Percentiles rank a stretch among this genome's conserved stretches.
Evolutionary conservation across 2,329 filamentous ascomycete species (phyloP).

Genomic region (Chrysoporthe austroafricana): DNA sequence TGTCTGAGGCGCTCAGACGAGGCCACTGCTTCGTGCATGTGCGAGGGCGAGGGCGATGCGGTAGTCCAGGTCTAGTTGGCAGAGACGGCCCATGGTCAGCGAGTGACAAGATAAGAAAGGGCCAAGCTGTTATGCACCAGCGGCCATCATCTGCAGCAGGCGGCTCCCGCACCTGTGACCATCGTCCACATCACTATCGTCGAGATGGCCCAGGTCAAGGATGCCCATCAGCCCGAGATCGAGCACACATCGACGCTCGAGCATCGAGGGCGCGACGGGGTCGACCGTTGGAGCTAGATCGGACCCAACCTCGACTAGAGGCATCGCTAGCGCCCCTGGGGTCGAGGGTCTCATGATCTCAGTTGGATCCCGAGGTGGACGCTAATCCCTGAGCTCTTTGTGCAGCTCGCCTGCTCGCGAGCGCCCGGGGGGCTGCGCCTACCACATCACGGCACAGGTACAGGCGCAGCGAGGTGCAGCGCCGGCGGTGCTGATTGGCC

Average conservation of each 20-base stretch:
- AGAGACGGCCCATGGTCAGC: not conserved
- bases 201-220: not conserved
- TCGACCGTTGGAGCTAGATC: conserved; percentile 27
- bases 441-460: conserved; percentile 19
- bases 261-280: conserved; percentile 7
- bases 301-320: conserved; percentile 27
- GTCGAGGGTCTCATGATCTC: conserved; percentile 27
- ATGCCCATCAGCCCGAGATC: not conserved
- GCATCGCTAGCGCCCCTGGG: conserved; percentile 24
- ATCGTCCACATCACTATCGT: conserved; percentile 9
- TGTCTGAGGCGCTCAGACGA: conserved; percentile 13
- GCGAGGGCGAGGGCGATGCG: not conserved
- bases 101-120: conserved; percentile 4
- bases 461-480: conserved; percentile 16
- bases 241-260: conserved; percentile 1
- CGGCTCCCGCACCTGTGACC: not conserved
- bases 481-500: conserved; percentile 16
- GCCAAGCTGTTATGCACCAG: not conserved
- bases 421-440: conserved; percentile 2
- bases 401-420: conserved; percentile 19
- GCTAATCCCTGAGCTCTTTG: conserved; percentile 29
- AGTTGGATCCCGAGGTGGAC: conserved; percentile 19
- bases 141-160: conserved; percentile 6
- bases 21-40: not conserved
- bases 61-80: not conserved